Conservation (phyloP, 768 basidiomycete species). For the Tulasnella sp. region DNA sequence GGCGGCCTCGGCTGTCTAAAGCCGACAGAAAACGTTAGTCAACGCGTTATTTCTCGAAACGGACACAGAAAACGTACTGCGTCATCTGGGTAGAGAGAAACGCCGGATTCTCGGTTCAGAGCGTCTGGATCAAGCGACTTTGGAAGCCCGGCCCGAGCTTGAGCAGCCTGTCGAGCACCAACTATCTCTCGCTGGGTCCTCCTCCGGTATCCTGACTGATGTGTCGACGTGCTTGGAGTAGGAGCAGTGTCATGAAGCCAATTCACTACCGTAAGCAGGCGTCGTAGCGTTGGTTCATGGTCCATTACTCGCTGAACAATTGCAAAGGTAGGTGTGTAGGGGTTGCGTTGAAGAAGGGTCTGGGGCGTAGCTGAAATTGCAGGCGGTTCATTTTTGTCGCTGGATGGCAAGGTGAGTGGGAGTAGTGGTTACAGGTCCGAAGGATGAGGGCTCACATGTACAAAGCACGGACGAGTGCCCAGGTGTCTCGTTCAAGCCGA, state of each 20-base stretch:
- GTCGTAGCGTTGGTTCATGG: conserved; percentile 56
- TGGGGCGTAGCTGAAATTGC: conserved; percentile 36
- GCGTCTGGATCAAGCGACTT: conserved; percentile 76
- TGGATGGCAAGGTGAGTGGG: neutral
- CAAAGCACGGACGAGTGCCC: conserved; percentile 72
- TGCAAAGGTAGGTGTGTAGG: conserved; percentile 71
- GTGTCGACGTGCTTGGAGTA: conserved; percentile 53
- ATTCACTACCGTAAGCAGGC: conserved; percentile 65
- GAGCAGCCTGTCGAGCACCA: conserved; percentile 49
- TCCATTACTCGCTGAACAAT: conserved; percentile 68
- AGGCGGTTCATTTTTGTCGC: neutral
- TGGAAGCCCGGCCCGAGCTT: conserved; percentile 44
- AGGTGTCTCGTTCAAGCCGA: conserved; percentile 70
- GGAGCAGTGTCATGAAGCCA: conserved; percentile 79
- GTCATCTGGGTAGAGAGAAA: conserved; percentile 64
- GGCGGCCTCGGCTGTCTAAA: conserved; percentile 71
- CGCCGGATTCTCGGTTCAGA: conserved; percentile 49
- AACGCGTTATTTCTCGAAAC: neutral
- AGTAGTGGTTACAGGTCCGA: neutral
- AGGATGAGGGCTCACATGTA: conserved; percentile 27
- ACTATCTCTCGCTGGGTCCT: conserved; percentile 55
- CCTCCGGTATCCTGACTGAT: conserved; percentile 74
- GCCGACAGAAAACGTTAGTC: neutral
- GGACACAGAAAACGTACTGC: conserved; percentile 42
- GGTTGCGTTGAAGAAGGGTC: conserved; percentile 57